Evolutionary conservation across 1,139 yeast species (phyloP).

Genomic region (Pichia sp.): DNA sequence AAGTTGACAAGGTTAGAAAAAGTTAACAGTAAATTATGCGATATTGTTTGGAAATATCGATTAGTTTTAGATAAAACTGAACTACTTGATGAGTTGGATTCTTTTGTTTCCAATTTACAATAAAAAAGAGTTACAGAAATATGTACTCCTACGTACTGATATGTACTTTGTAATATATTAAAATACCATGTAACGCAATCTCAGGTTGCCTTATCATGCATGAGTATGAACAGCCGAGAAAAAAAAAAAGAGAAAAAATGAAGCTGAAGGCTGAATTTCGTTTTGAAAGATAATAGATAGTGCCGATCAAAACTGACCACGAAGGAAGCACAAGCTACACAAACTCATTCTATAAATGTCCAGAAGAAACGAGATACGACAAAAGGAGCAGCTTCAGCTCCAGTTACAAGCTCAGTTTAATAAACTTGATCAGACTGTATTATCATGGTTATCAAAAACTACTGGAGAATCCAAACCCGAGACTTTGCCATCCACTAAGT

Average conservation of each 20-base stretch:
- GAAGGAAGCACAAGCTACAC: too few relatives aligned
- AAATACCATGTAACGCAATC: background rate
- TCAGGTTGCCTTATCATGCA: background rate
- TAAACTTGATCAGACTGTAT: slow-evolving; percentile 37
- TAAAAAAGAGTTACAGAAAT: background rate
- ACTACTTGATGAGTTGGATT: slow-evolving; percentile 28
- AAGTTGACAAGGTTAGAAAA: slow-evolving; percentile 73
- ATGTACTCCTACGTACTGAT: background rate
- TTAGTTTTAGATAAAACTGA: slow-evolving; percentile 59
- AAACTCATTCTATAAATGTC: slow-evolving; percentile 16
- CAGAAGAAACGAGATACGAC: slow-evolving; percentile 28
- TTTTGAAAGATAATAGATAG: too few relatives aligned
- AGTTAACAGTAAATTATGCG: slow-evolving; percentile 67
- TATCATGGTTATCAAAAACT: slow-evolving; percentile 42
- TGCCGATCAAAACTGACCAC: too few relatives aligned
- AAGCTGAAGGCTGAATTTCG: too few relatives aligned
- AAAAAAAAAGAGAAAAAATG: background rate
- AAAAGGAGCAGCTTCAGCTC: slow-evolving; percentile 50
- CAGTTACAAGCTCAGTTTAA: slow-evolving; percentile 43
- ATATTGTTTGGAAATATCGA: slow-evolving; percentile 69
- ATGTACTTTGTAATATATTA: background rate
- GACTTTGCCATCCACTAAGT: background rate
- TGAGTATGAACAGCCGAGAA: background rate
- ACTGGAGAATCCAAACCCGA: background rate
- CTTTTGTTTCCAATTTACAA: slow-evolving; percentile 8